Evolutionary conservation across 1,139 yeast species (phyloP), one percentile per base, ranked within the genome.

Genomic region (Suhomyces bribrorum): DNA sequence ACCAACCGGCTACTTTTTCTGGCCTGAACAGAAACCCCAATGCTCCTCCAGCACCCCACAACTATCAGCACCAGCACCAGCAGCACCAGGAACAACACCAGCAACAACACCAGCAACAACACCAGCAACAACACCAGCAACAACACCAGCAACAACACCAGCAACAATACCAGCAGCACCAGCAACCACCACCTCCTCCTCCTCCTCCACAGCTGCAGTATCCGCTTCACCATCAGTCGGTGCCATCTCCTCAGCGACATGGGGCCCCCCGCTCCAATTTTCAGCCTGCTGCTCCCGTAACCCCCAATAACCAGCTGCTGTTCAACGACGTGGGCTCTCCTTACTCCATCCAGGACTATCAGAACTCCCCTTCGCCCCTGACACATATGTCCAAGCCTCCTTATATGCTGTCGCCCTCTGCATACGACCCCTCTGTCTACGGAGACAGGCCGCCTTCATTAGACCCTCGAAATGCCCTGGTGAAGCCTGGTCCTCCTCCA

Each of bases 261-360:
- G 22, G 24, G 11, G 14, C 29, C 15, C 24, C 26, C 18, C 17
- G 25, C 14, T 13, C 34, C 28, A 14, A 14, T 13, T n/a, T 11
- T 12, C 23, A 29, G 24, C 28, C 22, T 7, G 7, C 29, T 17
- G 12, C 26, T 17, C 38, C 38, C 31, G 18, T 35, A 11, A 46
- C 50, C 5, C 49, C 49, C n/a, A 37, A 40, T 5, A 37, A 31
- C 32, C 47, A 34, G 12, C 41, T 39, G 40, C 40, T 33, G 45
- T 38, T 39, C 16, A 8, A 31, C 7, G 40, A 34, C n/a, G 27
- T 35, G 14, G 40, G 34, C 9, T 43, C 46, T 5, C 47, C 49
- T 9, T 45, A 44, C 33, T 41, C 49, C 15, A 31, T 44, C 27
- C 49, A 44, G 31, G 44, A 40, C 37, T 42, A 38, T 34, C 40